phyloP scores from a whole-genome alignment of 495 filamentous ascomycete species.

The Oleoguttula mirabilis region DNA sequence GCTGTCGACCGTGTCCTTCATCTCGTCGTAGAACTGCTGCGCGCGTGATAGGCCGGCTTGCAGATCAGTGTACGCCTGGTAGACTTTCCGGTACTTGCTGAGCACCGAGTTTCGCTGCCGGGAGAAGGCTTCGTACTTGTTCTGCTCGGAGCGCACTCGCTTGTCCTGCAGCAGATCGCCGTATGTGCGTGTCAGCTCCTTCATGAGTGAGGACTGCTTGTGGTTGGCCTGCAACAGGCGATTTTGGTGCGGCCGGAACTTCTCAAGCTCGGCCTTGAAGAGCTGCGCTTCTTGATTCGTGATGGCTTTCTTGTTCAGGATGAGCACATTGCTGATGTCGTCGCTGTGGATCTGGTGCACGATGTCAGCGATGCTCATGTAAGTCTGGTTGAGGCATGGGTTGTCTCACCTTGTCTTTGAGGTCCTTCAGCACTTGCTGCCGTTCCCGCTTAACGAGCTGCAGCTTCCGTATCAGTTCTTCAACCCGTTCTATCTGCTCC shows the following conservation, averaged over 20 bases:
- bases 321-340: slow-evolving; percentile 92
- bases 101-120: slow-evolving; percentile 71
- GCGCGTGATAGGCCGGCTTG: slow-evolving; percentile 73
- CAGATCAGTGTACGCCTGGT: slow-evolving; percentile 87
- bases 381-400: background rate
- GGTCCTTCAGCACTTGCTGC: slow-evolving; percentile 81
- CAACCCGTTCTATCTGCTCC: slow-evolving; percentile 79
- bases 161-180: slow-evolving; percentile 85
- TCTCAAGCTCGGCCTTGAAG: slow-evolving; percentile 89
- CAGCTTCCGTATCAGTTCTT: slow-evolving; percentile 82
- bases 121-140: slow-evolving; percentile 80
- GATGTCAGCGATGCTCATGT: slow-evolving; percentile 3
- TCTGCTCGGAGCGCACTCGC: slow-evolving; percentile 84
- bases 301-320: slow-evolving; percentile 92
- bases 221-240: slow-evolving; percentile 83
- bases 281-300: slow-evolving; percentile 77
- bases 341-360: slow-evolving; percentile 72
- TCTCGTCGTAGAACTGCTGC: slow-evolving; percentile 86
- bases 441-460: slow-evolving; percentile 86
- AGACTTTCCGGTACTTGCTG: slow-evolving; percentile 78
- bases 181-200: slow-evolving; percentile 83
- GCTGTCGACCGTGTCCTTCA: slow-evolving; percentile 88
- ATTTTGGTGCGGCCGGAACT: slow-evolving; percentile 88
- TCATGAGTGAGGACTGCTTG: slow-evolving; percentile 87
- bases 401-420: slow-evolving; percentile 82